Percentiles rank a stretch among this genome's conserved stretches.
These are phyloP conservation scores for Tilletia caries DNA, from an alignment of 1,284 basidiomycete genomes.

Conservation along the genomic window DNA sequence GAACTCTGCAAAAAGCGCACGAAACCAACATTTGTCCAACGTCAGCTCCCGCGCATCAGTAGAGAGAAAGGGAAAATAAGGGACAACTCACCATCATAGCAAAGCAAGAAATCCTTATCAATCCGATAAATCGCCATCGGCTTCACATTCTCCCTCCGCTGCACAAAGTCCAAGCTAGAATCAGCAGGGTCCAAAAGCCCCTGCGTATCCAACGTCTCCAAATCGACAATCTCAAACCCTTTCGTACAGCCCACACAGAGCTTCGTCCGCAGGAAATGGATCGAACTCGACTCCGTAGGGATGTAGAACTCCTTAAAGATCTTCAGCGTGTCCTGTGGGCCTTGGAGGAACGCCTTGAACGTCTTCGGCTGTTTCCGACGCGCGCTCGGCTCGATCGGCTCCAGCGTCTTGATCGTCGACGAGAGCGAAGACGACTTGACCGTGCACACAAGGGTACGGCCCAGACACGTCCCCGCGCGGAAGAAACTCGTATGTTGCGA, in stretches of 20 bases:
- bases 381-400: constrained; percentile 86
- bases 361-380: constrained; percentile 71
- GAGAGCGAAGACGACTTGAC: constrained; percentile 92
- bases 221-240: constrained; percentile 99
- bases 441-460: constrained; percentile 91
- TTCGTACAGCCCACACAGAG: constrained; percentile 95
- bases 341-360: constrained; percentile 78
- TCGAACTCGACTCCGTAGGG: constrained; percentile 90
- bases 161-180: constrained; percentile 84
- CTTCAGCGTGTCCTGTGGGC: constrained; percentile 82
- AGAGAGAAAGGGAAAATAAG: neutral
- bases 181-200: constrained; percentile 91
- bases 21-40: neutral
- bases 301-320: constrained; percentile 97
- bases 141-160: constrained; percentile 79
- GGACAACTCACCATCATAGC: constrained; percentile 81
- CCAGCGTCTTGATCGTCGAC: constrained; percentile 94
- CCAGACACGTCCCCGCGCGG: constrained; percentile 89
- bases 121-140: constrained; percentile 97
- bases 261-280: constrained; percentile 96
- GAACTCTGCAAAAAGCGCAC: constrained; percentile 67
- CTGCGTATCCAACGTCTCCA: constrained; percentile 95
- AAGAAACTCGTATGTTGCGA: constrained; percentile 97
- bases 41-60: constrained; percentile 10
- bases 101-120: constrained; percentile 92